Percentiles rank a stretch among this genome's conserved stretches.
Evolutionary conservation across 2,329 filamentous ascomycete genomes (phyloP).

Genomic region (Colletotrichum godetiae): DNA sequence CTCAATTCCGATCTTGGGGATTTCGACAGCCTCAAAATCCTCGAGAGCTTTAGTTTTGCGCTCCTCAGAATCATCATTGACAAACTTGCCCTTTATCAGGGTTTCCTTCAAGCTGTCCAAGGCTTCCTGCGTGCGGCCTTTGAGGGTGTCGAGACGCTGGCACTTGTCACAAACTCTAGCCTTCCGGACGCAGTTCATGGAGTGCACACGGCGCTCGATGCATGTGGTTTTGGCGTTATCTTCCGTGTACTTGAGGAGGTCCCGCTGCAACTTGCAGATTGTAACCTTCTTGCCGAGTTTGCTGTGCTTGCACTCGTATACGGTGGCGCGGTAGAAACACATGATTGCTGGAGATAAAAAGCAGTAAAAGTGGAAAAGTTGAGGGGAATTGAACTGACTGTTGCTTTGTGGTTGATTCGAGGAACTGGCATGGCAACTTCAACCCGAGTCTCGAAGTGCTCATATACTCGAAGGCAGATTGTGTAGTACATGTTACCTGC

Average conservation of each 20-base stretch:
- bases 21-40: neutral
- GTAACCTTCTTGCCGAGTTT: slow-evolving; percentile 23
- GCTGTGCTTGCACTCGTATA: slow-evolving; percentile 38
- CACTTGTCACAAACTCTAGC: slow-evolving; percentile 18
- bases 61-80: neutral
- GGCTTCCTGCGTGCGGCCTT: neutral
- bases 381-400: neutral
- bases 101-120: slow-evolving; percentile 8
- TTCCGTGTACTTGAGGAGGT: slow-evolving; percentile 11
- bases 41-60: neutral
- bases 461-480: neutral
- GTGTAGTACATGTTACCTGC: neutral
- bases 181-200: slow-evolving; percentile 18
- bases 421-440: neutral
- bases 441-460: neutral
- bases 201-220: neutral
- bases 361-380: neutral
- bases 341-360: slow-evolving; percentile 18
- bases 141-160: slow-evolving; percentile 14
- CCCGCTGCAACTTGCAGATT: slow-evolving; percentile 11
- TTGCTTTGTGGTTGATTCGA: neutral
- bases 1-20: neutral
- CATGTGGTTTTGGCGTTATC: neutral
- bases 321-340: slow-evolving; percentile 38
- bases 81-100: neutral